Base-by-base conservation (phyloP, 495 filamentous ascomycete genomes). In the Daldinia bambusicola region DNA sequence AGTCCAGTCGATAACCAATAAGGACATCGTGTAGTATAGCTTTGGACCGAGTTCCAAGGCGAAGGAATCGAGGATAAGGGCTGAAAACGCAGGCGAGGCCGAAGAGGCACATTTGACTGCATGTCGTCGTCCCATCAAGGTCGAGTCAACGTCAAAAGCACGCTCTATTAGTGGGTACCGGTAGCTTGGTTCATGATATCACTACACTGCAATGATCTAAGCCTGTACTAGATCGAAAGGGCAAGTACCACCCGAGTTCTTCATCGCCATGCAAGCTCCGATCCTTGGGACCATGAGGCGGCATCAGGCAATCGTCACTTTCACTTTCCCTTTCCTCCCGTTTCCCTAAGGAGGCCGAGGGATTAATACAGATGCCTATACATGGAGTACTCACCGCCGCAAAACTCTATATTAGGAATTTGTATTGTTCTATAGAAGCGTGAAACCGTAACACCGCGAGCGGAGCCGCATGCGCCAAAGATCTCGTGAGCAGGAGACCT, bases 181-280 rank as follows among this genome's bases (percentile, higher is more conserved):
- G 63, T 64, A 48, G 50, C 14, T 22, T 69, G 71, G 71, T 55
- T 55, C 67, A 67, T 74, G 71, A 76, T 66, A 63, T 74, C 71
- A 71, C 70, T 7, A 6, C 43, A 26, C 41, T 41, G n/a, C 18
- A 60, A 57, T 63, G 64, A 48, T 45, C 55, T 48, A 66, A 63
- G 62, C 60, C 20, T 14, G 43, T 57, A 14, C 62, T 37, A 8
- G 22, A 53, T 69, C 6, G 48, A 63, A 66, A 63, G 61, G 61
- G 70, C 51, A 73, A 66, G 66, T 58, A 57, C 14, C 59, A 16
- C 40, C 66, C 26, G 41, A 18, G 30, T 10, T 36, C 37, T 41
- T 57, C n/a, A 37, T 37, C 50, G 52, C 48, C 20, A 69, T 66
- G 55, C 70, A 69, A 31, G 65, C 9, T 22, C 10, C 34, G 34